Base-by-base conservation (phyloP, 495 filamentous ascomycete species). In the Annulohypoxylon bovei region DNA sequence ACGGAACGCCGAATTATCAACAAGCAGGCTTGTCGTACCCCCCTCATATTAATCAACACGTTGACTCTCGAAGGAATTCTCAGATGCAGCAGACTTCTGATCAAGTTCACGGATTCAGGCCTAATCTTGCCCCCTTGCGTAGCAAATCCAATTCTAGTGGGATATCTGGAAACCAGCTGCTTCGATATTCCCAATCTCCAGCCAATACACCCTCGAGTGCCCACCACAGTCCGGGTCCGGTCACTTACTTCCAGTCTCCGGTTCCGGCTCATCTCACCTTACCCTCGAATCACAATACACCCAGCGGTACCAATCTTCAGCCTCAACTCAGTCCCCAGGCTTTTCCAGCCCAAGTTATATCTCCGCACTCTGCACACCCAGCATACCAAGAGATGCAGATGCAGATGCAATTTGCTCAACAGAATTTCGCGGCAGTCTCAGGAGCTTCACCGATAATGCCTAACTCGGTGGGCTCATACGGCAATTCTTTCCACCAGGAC, bases 31-130 rank as follows among this genome's bases (percentile, higher is more conserved):
- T 56, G 14, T 3, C 27, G 3, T 54, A 64, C 30, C 37, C 32
- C 16, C 42, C 53, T 58, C 59, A 44, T 6, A 54, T 64, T 33
- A 53, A 63, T 12, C 40, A n/a, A 23, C 50, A 58, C n/a, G 30
- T 39, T 0, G 16, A 33, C 16, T 44, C 37, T 55, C 53, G 59
- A 6, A 40, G 23, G n/a, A 18, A 20, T 20, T n/a, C 12, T 11
- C 49, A 52, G n/a, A 20, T 44, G 23, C 30, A 14, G 30, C 39
- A 5, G 1, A 53, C 16, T 20, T 4, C 7, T 8, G 37, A 35
- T 33, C 60, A 42, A 11, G 35, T 14, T 14, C 0, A 5, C 14
- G 16, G 46, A 4, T 30, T 54, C 23, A 47, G 28, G 16, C 46
- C 47, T n/a, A 28, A 25, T 40, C 27, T 27, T n/a, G 22, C 7